phyloP scores from a whole-genome alignment of 192 early-diverging fungal genomes.

The Gonapodya prolifera region DNA sequence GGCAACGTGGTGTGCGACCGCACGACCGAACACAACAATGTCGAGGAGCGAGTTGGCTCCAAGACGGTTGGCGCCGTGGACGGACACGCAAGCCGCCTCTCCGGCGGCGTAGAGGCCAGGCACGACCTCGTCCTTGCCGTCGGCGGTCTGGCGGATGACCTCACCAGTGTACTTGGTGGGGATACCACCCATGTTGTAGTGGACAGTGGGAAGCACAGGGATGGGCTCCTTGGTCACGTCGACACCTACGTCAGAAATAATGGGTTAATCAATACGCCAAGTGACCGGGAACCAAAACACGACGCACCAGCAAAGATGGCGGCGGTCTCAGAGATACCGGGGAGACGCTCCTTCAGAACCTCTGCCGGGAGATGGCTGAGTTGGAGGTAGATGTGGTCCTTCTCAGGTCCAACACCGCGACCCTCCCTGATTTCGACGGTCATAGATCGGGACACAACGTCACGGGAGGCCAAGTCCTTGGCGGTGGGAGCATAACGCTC shows the following conservation, averaged over 20 bases:
- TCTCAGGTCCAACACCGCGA: slow-evolving; percentile 88
- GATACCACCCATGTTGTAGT: slow-evolving; percentile 99
- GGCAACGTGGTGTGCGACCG: slow-evolving; percentile 85
- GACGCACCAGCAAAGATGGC: slow-evolving; percentile 82
- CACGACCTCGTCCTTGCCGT: slow-evolving; percentile 84
- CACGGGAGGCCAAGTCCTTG: slow-evolving; percentile 95
- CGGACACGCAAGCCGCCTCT: slow-evolving; percentile 94
- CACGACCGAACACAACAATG: slow-evolving; percentile 97
- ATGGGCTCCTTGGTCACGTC: slow-evolving; percentile 99
- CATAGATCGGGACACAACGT: slow-evolving; percentile 98
- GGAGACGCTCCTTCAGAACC: slow-evolving; percentile 81
- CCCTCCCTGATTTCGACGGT: slow-evolving; percentile 96
- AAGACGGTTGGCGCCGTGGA: slow-evolving; percentile 96
- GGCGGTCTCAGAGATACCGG: slow-evolving; percentile 97
- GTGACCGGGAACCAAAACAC: background rate
- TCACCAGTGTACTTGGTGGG: slow-evolving; percentile 95
- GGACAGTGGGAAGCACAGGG: slow-evolving; percentile 95
- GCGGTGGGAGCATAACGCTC: slow-evolving; percentile 98
- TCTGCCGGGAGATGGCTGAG: slow-evolving; percentile 87
- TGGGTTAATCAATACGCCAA: background rate
- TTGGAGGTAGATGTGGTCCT: slow-evolving; percentile 94
- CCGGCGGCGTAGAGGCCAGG: slow-evolving; percentile 97
- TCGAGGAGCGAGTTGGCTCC: slow-evolving; percentile 97
- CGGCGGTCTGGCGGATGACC: slow-evolving; percentile 53
- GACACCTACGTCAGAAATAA: slow-evolving; percentile 39